Conservation (phyloP, 139 green algal species). For the Micromonas commoda region DNA sequence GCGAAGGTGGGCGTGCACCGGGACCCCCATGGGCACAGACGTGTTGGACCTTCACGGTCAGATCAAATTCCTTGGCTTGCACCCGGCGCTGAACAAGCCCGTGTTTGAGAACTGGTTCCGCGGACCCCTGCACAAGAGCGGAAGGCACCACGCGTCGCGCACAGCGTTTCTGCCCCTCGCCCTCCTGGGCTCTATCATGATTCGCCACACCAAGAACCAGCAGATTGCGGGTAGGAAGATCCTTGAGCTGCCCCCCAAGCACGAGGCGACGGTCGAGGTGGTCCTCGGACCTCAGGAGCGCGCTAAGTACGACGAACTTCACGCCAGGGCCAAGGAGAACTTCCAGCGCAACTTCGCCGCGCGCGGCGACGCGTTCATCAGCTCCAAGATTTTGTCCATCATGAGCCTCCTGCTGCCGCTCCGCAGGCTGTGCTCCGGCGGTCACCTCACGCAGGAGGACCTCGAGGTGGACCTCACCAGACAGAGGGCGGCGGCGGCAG, state of each 20-base stretch:
- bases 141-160: too few species aligned
- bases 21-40: conserved; percentile 89
- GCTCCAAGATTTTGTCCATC: conserved; percentile 54
- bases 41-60: conserved; percentile 83
- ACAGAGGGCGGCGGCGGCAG: neutral
- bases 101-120: too few species aligned
- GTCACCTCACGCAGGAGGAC: conserved; percentile 11
- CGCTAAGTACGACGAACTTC: conserved; percentile 13
- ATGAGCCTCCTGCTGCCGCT: conserved; percentile 64
- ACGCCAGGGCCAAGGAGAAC: neutral
- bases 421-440: conserved; percentile 56
- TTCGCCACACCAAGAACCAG: conserved; percentile 66
- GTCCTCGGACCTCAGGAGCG: conserved; percentile 1
- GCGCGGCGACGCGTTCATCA: conserved; percentile 31
- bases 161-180: too few species aligned
- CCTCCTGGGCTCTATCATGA: conserved; percentile 44
- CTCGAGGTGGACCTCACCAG: too few species aligned
- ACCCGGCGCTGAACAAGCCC: too few species aligned
- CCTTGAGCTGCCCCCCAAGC: conserved; percentile 57
- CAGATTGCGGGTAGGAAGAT: conserved; percentile 46
- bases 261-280: conserved; percentile 45
- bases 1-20: conserved; percentile 73
- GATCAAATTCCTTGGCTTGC: conserved; percentile 70
- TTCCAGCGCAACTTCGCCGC: neutral
- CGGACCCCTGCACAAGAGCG: too few species aligned